Evolutionary conservation across 768 basidiomycete genomes (phyloP).

Genomic region (Dacryopinax primogenitus): DNA sequence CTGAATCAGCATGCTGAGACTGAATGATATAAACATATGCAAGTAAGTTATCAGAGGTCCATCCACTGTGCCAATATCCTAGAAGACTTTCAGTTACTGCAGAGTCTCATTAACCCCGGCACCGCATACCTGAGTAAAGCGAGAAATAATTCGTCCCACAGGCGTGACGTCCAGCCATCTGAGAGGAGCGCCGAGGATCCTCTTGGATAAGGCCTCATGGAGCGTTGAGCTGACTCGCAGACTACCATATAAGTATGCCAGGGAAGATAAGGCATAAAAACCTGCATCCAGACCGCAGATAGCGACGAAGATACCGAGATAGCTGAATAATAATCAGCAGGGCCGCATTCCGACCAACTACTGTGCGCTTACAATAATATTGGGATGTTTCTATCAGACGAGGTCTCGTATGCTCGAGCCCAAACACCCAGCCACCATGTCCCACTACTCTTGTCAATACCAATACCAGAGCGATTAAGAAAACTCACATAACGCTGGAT

Average conservation of each 20-base stretch:
- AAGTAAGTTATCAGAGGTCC: neutral
- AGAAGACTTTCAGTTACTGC: neutral
- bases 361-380: neutral
- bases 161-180: slow-evolving; percentile 21
- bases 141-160: slow-evolving; percentile 19
- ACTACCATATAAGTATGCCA: neutral
- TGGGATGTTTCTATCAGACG: neutral
- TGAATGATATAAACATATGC: slow-evolving; percentile 15
- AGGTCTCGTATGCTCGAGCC: neutral
- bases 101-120: neutral
- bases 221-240: neutral
- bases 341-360: neutral
- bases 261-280: neutral
- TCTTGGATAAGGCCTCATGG: neutral
- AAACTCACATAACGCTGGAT: neutral
- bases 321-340: neutral
- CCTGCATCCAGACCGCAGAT: neutral
- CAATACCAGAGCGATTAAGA: neutral
- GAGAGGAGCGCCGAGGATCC: slow-evolving; percentile 4
- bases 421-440: slow-evolving; percentile 1
- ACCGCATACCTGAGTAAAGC: slow-evolving; percentile 16
- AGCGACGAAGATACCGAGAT: neutral
- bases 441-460: neutral
- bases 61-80: slow-evolving; percentile 16
- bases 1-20: slow-evolving; percentile 17